Conservation (phyloP, 169 alveolate species). For the Babesia gibsoni region DNA sequence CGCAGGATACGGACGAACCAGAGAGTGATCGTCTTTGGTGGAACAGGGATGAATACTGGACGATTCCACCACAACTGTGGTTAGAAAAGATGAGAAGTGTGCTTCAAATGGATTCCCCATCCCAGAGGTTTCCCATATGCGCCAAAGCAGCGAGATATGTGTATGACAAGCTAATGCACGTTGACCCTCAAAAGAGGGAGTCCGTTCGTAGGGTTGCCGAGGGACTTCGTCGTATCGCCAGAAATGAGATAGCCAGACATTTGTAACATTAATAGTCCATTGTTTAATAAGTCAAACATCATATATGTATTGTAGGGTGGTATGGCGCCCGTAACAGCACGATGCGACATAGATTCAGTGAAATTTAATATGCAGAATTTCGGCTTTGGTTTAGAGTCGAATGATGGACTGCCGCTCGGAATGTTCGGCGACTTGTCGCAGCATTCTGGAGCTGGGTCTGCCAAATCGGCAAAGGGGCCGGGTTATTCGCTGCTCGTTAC, state of each 20-base stretch:
- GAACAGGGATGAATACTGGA: conserved; percentile 65
- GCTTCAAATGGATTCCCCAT: conserved; percentile 37
- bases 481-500: conserved; percentile 3
- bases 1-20: conserved; percentile 12
- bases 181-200: conserved; percentile 64
- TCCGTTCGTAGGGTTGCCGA: conserved; percentile 68
- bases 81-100: conserved; percentile 29
- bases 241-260: conserved; percentile 42
- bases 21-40: conserved; percentile 58
- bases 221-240: conserved; percentile 47
- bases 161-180: conserved; percentile 63
- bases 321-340: no score
- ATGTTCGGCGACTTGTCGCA: conserved; percentile 1
- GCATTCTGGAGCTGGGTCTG: not conserved
- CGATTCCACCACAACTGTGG: conserved; percentile 54
- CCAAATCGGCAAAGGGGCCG: conserved; percentile 38
- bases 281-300: not conserved
- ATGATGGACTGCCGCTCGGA: conserved; percentile 1
- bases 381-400: not conserved
- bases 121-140: conserved; percentile 51
- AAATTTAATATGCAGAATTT: conserved; percentile 5
- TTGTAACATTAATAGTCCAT: not conserved
- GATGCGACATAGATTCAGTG: no score
- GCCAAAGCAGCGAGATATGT: conserved; percentile 66
- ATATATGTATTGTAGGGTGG: not conserved